These are phyloP conservation scores for Cercospora sp. DNA, from an alignment of 2,329 filamentous ascomycete genomes.

Conservation along the genomic window DNA sequence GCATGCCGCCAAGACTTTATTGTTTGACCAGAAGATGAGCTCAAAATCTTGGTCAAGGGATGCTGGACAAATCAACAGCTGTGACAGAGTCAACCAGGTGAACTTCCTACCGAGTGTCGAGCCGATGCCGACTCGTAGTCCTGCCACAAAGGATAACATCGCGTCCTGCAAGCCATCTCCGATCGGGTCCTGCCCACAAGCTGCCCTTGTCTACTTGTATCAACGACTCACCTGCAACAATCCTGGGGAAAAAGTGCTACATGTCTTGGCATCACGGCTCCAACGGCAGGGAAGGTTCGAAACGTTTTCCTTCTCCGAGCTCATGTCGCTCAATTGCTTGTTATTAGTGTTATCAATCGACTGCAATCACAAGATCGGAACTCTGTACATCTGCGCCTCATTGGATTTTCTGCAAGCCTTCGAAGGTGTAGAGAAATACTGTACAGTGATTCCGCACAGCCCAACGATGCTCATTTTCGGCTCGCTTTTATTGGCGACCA, in stretches of 20 bases:
- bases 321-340: background rate
- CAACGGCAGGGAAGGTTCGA: constrained; percentile 2
- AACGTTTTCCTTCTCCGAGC: background rate
- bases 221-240: background rate
- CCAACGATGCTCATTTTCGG: background rate
- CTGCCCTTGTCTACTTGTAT: background rate
- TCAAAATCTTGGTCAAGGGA: background rate
- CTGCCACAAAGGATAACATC: background rate
- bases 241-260: background rate
- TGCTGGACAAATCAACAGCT: background rate
- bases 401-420: background rate
- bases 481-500: background rate
- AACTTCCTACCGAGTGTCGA: background rate
- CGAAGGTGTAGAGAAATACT: background rate
- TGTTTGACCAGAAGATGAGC: background rate
- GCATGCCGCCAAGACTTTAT: background rate
- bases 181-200: background rate
- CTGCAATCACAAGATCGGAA: background rate
- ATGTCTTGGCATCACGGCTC: background rate
- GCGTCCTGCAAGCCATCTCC: background rate
- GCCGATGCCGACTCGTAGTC: background rate
- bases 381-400: background rate
- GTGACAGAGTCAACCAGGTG: background rate
- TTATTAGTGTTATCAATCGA: too few species aligned
- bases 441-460: background rate